These are phyloP conservation scores for Wickerhamiella azyma DNA, from an alignment of 805 yeast species.

Conservation along the genomic window DNA sequence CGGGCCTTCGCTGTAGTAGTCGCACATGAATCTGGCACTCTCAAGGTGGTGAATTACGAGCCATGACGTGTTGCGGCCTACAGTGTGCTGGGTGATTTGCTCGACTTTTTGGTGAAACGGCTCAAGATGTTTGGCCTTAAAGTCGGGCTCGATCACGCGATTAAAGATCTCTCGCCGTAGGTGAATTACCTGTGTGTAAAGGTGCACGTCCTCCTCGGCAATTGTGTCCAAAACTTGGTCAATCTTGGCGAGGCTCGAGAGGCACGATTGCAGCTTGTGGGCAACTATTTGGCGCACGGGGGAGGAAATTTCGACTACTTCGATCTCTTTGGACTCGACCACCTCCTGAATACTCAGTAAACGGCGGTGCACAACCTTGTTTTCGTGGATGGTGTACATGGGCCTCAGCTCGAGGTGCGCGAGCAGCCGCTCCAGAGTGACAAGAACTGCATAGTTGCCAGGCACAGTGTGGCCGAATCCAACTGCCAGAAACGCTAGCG, in stretches of 20 bases:
- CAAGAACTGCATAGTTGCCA: slow-evolving; percentile 79
- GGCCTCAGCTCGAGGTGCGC: slow-evolving; percentile 71
- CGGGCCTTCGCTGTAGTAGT: slow-evolving; percentile 17
- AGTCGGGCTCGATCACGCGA: slow-evolving; percentile 7
- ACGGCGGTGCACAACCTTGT: slow-evolving; percentile 61
- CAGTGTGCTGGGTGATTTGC: slow-evolving; percentile 4
- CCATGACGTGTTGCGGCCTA: not conserved
- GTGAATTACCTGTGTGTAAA: slow-evolving; percentile 18
- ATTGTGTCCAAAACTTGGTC: slow-evolving; percentile 5
- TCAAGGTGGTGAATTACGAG: slow-evolving; percentile 11
- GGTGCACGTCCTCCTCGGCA: slow-evolving; percentile 13
- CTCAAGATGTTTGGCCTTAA: slow-evolving; percentile 6
- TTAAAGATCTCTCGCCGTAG: slow-evolving; percentile 17
- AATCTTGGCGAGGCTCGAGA: not conserved
- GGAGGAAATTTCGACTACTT: not conserved
- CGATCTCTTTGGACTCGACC: not conserved
- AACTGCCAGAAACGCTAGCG: slow-evolving; percentile 79
- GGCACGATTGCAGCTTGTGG: not conserved
- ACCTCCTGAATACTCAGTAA: slow-evolving; percentile 3
- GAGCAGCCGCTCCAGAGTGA: slow-evolving; percentile 73
- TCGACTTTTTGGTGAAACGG: slow-evolving; percentile 10
- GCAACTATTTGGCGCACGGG: not conserved
- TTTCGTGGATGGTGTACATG: slow-evolving; percentile 73
- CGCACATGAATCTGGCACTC: slow-evolving; percentile 9
- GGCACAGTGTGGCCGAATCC: slow-evolving; percentile 87